phyloP scores from a whole-genome alignment of 495 filamentous ascomycete genomes.

The Tetracladium marchalianum region DNA sequence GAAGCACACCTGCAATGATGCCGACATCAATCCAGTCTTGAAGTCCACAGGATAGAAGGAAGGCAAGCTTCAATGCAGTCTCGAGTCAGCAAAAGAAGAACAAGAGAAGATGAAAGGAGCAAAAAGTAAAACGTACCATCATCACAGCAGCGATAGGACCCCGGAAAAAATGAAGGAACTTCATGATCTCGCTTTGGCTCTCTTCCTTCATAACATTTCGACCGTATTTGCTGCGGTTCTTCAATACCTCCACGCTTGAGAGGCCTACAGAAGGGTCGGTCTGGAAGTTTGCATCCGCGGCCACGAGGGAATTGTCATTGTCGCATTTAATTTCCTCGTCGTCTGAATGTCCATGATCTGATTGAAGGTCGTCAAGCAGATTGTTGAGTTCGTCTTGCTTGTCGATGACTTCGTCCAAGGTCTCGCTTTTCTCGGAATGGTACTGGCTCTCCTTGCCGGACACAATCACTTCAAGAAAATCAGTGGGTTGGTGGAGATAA shows the following conservation, averaged over 20 bases:
- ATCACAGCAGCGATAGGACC: conserved; percentile 93
- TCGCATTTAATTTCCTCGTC: conserved; percentile 38
- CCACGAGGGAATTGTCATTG: conserved; percentile 29
- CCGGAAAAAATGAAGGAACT: conserved; percentile 78
- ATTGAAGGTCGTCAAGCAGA: conserved; percentile 76
- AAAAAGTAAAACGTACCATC: conserved; percentile 49
- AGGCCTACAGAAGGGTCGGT: conserved; percentile 65
- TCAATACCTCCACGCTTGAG: conserved; percentile 54
- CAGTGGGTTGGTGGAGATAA: no score
- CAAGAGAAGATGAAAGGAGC: background rate
- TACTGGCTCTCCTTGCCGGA: background rate
- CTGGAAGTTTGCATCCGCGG: conserved; percentile 58
- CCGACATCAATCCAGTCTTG: conserved; percentile 75
- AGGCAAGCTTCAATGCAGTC: conserved; percentile 42
- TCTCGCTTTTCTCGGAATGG: background rate
- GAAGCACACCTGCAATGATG: conserved; percentile 62
- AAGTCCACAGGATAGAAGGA: conserved; percentile 68
- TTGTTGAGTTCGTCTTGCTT: conserved; percentile 68
- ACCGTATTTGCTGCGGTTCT: conserved; percentile 70
- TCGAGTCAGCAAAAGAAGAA: background rate
- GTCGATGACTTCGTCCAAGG: conserved; percentile 43
- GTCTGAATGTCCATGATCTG: conserved; percentile 56
- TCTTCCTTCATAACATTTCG: conserved; percentile 85
- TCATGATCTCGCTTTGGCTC: conserved; percentile 73
- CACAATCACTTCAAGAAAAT: no score